phyloP scores from a whole-genome alignment of 306 rosid genomes.

The Mimosa pudica region DNA sequence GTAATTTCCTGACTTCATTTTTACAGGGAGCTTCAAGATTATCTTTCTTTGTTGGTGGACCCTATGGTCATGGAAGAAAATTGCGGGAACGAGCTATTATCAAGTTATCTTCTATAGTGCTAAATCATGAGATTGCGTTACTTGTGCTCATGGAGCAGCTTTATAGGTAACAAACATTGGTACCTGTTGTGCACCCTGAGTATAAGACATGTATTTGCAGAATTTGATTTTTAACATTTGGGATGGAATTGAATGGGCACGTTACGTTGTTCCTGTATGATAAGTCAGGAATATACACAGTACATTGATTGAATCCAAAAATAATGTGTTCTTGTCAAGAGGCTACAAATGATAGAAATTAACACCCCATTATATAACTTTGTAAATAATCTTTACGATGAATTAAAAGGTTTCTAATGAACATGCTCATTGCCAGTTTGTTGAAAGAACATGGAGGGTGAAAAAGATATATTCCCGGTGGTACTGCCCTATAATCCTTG shows the following conservation, averaged over 20 bases:
- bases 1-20: slow-evolving; percentile 18
- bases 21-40: slow-evolving; percentile 79
- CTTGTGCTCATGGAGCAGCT: slow-evolving; percentile 90
- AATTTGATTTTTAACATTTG: not conserved
- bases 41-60: slow-evolving; percentile 87
- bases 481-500: not conserved
- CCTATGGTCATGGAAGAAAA: slow-evolving; percentile 90
- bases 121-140: slow-evolving; percentile 47
- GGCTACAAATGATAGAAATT: not conserved
- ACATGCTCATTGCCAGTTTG: slow-evolving; percentile 18
- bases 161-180: slow-evolving; percentile 55
- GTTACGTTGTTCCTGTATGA: not conserved
- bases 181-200: not conserved
- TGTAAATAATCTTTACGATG: slow-evolving; percentile 26
- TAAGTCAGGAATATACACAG: slow-evolving; percentile 3
- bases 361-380: not conserved
- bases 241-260: not conserved
- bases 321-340: not conserved
- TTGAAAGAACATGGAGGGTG: slow-evolving; percentile 20
- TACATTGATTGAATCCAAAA: not conserved
- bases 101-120: slow-evolving; percentile 68
- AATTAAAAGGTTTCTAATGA: not conserved
- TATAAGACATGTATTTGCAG: slow-evolving; percentile 3
- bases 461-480: slow-evolving; percentile 9
- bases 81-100: slow-evolving; percentile 75